phyloP scores from a whole-genome alignment of 495 filamentous ascomycete genomes.

The Aspergillus sclerotiicarbonarius region DNA sequence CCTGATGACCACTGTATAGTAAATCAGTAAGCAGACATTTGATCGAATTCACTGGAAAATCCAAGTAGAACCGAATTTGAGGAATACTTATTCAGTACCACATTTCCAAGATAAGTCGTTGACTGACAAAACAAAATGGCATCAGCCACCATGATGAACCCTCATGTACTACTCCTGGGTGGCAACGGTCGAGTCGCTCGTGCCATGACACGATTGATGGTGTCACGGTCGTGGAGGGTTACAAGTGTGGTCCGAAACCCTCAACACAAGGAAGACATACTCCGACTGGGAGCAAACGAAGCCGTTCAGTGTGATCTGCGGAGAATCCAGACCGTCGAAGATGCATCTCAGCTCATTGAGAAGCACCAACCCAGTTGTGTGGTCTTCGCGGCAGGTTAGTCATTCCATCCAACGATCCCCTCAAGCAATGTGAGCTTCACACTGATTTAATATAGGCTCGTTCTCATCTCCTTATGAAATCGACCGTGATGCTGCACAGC shows the following conservation, averaged over 20 bases:
- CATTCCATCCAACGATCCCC: background rate
- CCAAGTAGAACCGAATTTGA: too few relatives aligned
- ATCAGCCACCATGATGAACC: too few relatives aligned
- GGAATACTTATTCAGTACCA: too few relatives aligned
- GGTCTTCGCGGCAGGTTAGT: constrained; percentile 1
- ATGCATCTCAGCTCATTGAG: background rate
- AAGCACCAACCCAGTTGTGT: background rate
- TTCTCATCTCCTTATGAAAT: constrained; percentile 52
- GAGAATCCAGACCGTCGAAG: background rate
- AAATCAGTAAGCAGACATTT: too few relatives aligned
- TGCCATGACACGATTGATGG: constrained; percentile 58
- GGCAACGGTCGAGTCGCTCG: constrained; percentile 65
- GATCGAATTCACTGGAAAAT: too few relatives aligned
- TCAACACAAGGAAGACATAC: constrained; percentile 52
- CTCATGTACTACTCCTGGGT: constrained; percentile 56
- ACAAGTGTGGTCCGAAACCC: constrained; percentile 61
- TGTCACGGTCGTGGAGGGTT: constrained; percentile 58
- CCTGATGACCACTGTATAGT: too few relatives aligned
- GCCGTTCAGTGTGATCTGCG: background rate
- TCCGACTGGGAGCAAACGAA: constrained; percentile 32
- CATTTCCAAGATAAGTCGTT: too few relatives aligned
- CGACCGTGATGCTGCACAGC: constrained; percentile 55
- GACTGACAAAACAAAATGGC: too few relatives aligned
- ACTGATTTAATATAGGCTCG: constrained; percentile 12
- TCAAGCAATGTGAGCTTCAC: too few relatives aligned